A percentile compares a stretch with the other conserved stretches of the same genome.
phyloP scores from a whole-genome alignment of 176 grass and related monocot genomes.

The Guadua angustifolia region DNA sequence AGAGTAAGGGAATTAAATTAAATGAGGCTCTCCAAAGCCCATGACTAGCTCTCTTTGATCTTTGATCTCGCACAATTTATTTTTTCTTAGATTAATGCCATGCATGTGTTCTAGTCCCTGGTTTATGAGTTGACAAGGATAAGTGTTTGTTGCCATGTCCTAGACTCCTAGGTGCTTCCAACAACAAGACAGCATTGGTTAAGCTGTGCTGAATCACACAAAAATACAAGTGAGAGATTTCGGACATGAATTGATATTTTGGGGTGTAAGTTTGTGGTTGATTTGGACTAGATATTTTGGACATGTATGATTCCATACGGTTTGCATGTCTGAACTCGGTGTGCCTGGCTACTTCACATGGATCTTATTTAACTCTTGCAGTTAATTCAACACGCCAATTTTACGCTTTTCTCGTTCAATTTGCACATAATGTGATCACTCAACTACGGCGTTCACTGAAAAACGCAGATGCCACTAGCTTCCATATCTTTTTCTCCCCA shows the following conservation, averaged over 20 bases:
- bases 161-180: conserved; percentile 12
- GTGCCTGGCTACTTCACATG: not conserved
- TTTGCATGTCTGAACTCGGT: not conserved
- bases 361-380: not conserved
- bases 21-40: not conserved
- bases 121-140: conserved; percentile 10
- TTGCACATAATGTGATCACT: not conserved
- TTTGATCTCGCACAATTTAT: not conserved
- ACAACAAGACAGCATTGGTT: conserved; percentile 30
- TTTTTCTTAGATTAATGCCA: not conserved
- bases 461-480: not conserved
- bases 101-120: not conserved
- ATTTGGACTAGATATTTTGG: not conserved
- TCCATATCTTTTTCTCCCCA: not conserved
- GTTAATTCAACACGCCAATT: not conserved
- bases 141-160: conserved; percentile 1
- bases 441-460: not conserved
- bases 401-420: not conserved
- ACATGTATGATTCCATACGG: not conserved
- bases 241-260: not conserved
- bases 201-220: not conserved
- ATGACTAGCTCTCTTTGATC: not conserved
- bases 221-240: not conserved
- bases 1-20: not conserved
- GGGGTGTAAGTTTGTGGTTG: not conserved